Conservation (phyloP, 2,329 filamentous ascomycete genomes). For the Verticillium isaacii region DNA sequence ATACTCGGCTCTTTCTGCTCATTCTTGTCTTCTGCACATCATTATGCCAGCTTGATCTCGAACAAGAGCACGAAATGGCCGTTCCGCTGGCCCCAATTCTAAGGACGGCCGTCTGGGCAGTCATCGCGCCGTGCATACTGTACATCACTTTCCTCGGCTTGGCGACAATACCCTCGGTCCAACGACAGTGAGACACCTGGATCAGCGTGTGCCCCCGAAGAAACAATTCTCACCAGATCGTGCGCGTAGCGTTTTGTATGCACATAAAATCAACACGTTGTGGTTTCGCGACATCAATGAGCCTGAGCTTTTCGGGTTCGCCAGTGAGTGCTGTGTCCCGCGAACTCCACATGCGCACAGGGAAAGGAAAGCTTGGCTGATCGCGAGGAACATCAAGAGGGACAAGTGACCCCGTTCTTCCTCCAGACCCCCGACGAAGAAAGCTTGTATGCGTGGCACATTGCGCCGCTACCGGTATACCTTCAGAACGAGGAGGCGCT, state of each 20-base stretch:
- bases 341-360: not conserved
- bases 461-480: conserved; percentile 76
- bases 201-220: not conserved
- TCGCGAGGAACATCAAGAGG: conserved; percentile 43
- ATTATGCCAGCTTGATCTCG: not conserved
- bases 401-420: conserved; percentile 84
- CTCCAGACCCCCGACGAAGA: conserved; percentile 71
- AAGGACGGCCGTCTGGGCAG: conserved; percentile 42
- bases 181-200: conserved; percentile 66
- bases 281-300: conserved; percentile 69
- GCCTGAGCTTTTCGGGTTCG: conserved; percentile 81
- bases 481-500: conserved; percentile 63
- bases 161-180: conserved; percentile 64
- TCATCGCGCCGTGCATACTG: conserved; percentile 55
- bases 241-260: conserved; percentile 67
- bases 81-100: conserved; percentile 19
- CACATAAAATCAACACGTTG: conserved; percentile 70
- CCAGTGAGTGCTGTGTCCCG: conserved; percentile 50
- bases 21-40: not conserved
- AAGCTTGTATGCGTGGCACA: conserved; percentile 83
- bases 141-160: conserved; percentile 65
- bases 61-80: not conserved
- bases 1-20: not conserved
- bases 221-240: not conserved
- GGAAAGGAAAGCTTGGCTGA: not conserved